Evolutionary conservation across 202 grass and related monocot genomes (phyloP), one percentile per base, ranked within the genome.

Genomic region (Brachypodium distachyon): DNA sequence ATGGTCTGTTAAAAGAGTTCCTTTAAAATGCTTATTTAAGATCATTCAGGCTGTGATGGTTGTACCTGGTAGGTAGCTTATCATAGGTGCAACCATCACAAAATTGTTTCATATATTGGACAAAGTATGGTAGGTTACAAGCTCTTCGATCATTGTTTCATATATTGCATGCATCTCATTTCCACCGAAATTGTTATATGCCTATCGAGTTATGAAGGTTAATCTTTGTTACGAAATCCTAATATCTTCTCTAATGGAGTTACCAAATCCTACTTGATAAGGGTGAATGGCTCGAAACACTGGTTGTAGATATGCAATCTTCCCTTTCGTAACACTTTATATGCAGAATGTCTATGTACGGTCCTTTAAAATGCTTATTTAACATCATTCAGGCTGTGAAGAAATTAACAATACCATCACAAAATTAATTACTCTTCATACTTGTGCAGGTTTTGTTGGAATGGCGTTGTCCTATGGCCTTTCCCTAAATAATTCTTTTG

Each of bases 391-490:
- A 81, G 59, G 41, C 34, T 53, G 76, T 40, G 32, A 51, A 43
- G 3, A 42, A 43, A 3, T 60, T 4, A n/a, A 23, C 46, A 67
- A 9, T 52, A 52, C 8, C 49, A 18, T 52, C n/a, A 52, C 12
- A 51, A 50, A 4, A 51, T 23, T 76, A 70, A 70, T 29, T 29
- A 47, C 3, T 23, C 46, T 27, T 65, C 36, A 27, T 38, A 36
- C 72, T 54, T 67, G 6, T 60, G 62, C 90, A 96, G 93, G 90
- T 34, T 97, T 93, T 88, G 80, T 97, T 38, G 90, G 93, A 73
- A 91, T 97, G 90, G 93, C 87, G 46, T 74, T 97, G 53, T 97
- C 93, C 12, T 93, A 97, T 78, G 93, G 93, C 29, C 87, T 97
- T 52, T 93, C 93, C 40, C 64, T 97, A 56, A 97, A 97, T 72